Base-by-base conservation (phyloP, 2,329 filamentous ascomycete species). In the Colletotrichum plurivorum region DNA sequence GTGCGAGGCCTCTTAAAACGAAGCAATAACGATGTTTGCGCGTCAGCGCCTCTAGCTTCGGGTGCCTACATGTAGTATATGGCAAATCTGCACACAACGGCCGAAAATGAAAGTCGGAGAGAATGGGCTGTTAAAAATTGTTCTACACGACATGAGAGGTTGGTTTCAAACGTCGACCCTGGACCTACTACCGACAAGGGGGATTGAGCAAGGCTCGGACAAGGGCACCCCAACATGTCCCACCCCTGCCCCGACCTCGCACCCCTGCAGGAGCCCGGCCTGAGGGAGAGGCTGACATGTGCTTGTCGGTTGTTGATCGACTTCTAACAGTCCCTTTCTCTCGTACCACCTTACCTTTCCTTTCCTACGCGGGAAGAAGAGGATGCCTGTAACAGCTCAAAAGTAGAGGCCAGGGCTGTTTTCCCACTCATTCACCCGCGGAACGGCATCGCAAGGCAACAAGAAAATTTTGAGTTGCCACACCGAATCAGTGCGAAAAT, bases 201-300 rank as follows among this genome's bases (percentile, higher is more conserved):
- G 41, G 13, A 43, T 10, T n/a, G 41, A 43, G 41, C 41, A 43
- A n/a, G 41, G 41, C 13, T 25, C 5, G 41, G 15, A 54, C 41
- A 66, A 59, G 66, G 66, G 66, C 62, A 43, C 22, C 55, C 62
- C 43, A 69, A 36, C 49, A 55, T 55, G 43, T 51, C 55, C 58
- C 36, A 49, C 62, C 22, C 22, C 22, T 31, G 60, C 22, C 54
- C 63, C 54, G 25, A 69, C 62, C 66, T 69, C 62, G 15, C 39
- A 66, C 55, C 66, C 66, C 66, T 69, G 66, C 49, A 69, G n/a
- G n/a, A 45, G 41, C 41, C 43, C 43, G 66, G 62, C 66, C 27
- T 60, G 22, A 55, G 49, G 31, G 43, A 65, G 54, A 56, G 20
- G 43, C 66, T 66, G 62, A 66, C 66, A 69, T 51, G 55, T 69